Conservation (phyloP, 495 filamentous ascomycete species). For the Aspergillus egyptiacus region DNA sequence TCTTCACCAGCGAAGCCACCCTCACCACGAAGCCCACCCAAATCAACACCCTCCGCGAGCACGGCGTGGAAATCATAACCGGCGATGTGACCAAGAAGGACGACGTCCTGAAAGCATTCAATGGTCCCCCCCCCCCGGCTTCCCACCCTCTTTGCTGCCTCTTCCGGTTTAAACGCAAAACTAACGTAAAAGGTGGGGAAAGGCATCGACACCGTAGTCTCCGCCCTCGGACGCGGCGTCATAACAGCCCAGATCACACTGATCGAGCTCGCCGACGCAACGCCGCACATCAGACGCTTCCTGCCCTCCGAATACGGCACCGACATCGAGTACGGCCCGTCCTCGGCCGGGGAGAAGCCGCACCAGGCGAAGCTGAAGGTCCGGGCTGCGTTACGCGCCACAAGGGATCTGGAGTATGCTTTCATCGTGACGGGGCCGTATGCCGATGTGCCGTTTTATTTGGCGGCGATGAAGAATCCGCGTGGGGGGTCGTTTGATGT, state of each 20-base stretch:
- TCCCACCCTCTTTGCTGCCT: too few species aligned
- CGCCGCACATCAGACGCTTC: slow-evolving; percentile 55
- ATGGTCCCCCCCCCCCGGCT: slow-evolving; percentile 31
- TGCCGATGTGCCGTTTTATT: slow-evolving; percentile 55
- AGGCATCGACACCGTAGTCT: slow-evolving; percentile 61
- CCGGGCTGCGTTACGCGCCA: slow-evolving; percentile 49
- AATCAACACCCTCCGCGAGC: slow-evolving; percentile 37
- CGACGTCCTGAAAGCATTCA: slow-evolving; percentile 49
- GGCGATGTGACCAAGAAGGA: slow-evolving; percentile 50
- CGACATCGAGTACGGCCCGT: slow-evolving; percentile 60
- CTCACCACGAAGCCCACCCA: slow-evolving; percentile 32
- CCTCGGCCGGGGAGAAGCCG: slow-evolving; percentile 55
- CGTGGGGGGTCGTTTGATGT: slow-evolving; percentile 48
- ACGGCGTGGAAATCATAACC: slow-evolving; percentile 52
- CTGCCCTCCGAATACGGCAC: slow-evolving; percentile 71
- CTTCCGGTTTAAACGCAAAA: too few species aligned
- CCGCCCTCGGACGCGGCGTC: slow-evolving; percentile 54
- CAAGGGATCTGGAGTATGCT: slow-evolving; percentile 49
- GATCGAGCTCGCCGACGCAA: slow-evolving; percentile 51
- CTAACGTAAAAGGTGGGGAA: too few species aligned
- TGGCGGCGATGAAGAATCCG: slow-evolving; percentile 22
- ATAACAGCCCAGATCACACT: slow-evolving; percentile 54
- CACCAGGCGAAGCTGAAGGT: slow-evolving; percentile 67
- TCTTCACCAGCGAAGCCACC: slow-evolving; percentile 58
- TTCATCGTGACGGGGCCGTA: slow-evolving; percentile 67